Evolutionary conservation across 148 eudicot species (phyloP), one percentile per base, ranked within the genome.

Genomic region (Arctostaphylos glauca): DNA sequence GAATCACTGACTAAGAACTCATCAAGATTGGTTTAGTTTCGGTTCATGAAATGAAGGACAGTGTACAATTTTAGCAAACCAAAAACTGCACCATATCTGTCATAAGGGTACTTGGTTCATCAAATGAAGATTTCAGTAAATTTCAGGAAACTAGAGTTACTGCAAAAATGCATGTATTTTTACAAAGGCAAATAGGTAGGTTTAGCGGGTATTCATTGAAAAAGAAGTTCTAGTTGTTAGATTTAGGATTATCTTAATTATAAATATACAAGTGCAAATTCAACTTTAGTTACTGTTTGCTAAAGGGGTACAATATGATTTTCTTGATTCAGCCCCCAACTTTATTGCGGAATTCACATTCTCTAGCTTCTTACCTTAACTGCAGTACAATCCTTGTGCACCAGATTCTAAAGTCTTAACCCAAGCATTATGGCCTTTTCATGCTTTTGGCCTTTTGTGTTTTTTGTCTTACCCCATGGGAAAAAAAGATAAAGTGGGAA

Each of bases 391-490:
- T 5, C 5, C 23, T 48, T 66, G 46, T 13, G 82, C 55, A 66
- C 82, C 74, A 80, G 25, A 79, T 50, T 23, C 52, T 80, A 80
- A 50, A 81, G 66, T 53, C 52, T 7, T 66, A 66, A 21, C 58
- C 66, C 19, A 81, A 71, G 77, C 76, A 81, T 70, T 52, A 52
- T 71, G 77, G 79, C 56, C 56, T 71, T 81, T 71, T 54, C 83
- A 71, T 81, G 62, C 78, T 73, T 55, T 81, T 73, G 83, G 83
- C 76, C 19, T 70, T 73, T 81, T 81, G 83, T 81, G 67, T 54
- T 44, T 81, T 81, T 81, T 64, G 59, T 23, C 62, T 55, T 52
- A 10, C 75, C 78, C 78, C 83, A 70, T 81, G 53, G n/a, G 19
- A 44, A 43, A 66, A 72, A 81, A 56, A 81, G 83, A 21, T 71